These are phyloP conservation scores for Coprinellus micaceus DNA, from an alignment of 768 basidiomycete species.

Conservation along the genomic window DNA sequence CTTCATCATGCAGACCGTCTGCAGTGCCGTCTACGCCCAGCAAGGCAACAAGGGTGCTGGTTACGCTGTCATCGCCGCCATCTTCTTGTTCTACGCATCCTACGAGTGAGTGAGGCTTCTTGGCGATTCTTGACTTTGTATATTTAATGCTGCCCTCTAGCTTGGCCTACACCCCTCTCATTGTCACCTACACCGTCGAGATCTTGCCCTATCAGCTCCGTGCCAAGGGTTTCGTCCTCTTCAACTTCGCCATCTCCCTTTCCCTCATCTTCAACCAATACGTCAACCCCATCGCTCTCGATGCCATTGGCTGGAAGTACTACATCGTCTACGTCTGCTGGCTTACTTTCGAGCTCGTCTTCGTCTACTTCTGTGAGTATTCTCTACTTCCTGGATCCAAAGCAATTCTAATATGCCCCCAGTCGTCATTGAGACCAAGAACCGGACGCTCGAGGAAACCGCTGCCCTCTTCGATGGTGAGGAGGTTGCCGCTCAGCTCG, in stretches of 20 bases:
- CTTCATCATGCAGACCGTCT: constrained; percentile 66
- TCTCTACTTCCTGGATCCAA: no score
- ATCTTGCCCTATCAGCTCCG: constrained; percentile 81
- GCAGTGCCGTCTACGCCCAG: constrained; percentile 54
- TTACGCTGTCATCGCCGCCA: constrained; percentile 76
- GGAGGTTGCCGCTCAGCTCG: constrained; percentile 40
- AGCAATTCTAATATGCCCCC: no score
- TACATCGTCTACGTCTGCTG: constrained; percentile 73
- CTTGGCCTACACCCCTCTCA: constrained; percentile 81
- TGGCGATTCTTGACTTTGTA: no score
- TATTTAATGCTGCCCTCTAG: constrained; percentile 20
- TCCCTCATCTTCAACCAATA: constrained; percentile 90
- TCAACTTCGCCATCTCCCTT: constrained; percentile 74
- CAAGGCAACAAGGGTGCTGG: constrained; percentile 41
- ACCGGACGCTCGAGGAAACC: constrained; percentile 74
- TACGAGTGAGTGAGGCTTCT: constrained; percentile 62
- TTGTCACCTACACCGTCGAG: constrained; percentile 85
- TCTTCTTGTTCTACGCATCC: constrained; percentile 76
- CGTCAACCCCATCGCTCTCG: constrained; percentile 76
- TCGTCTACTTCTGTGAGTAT: constrained; percentile 51
- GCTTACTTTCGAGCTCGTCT: constrained; percentile 63
- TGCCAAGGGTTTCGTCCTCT: constrained; percentile 81
- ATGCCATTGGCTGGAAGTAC: constrained; percentile 68
- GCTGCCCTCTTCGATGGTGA: constrained; percentile 76
- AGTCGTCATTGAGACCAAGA: constrained; percentile 68